Evolutionary conservation across 192 early-diverging fungal species (phyloP).

Genomic region (Chytriomyces confervae): DNA sequence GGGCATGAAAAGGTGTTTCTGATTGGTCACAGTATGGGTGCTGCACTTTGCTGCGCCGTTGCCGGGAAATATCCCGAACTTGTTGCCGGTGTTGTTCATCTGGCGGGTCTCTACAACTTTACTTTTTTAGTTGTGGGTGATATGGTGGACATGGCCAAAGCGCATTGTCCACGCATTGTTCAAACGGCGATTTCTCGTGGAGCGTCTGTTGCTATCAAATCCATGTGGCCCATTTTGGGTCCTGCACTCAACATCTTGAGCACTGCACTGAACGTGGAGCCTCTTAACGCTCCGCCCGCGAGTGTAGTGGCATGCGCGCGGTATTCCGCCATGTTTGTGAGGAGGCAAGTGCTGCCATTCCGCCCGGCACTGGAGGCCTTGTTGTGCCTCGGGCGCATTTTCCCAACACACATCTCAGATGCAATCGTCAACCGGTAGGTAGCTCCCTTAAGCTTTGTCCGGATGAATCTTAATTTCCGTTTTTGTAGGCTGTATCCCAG

Average conservation of each 20-base stretch:
- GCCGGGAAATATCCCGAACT: conserved; percentile 46
- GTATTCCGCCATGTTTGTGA: not conserved
- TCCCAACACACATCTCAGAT: conserved; percentile 40
- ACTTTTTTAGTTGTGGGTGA: conserved; percentile 41
- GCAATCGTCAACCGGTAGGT: conserved; percentile 38
- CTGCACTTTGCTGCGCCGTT: conserved; percentile 48
- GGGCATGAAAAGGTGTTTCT: conserved; percentile 47
- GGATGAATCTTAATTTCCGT: no score
- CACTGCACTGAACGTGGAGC: conserved; percentile 21
- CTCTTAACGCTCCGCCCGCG: not conserved
- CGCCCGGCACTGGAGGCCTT: conserved; percentile 29
- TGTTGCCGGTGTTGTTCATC: conserved; percentile 52
- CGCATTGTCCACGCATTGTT: conserved; percentile 33
- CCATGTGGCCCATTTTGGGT: conserved; percentile 31
- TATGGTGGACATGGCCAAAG: conserved; percentile 41
- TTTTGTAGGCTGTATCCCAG: conserved; percentile 32
- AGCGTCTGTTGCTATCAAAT: conserved; percentile 32
- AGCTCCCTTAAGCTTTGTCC: no score
- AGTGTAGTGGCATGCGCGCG: not conserved
- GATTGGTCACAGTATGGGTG: conserved; percentile 54
- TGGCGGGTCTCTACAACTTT: conserved; percentile 50
- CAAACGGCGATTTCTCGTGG: conserved; percentile 28
- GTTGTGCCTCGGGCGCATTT: conserved; percentile 40
- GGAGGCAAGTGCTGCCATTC: conserved; percentile 44
- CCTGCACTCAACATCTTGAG: conserved; percentile 29